A percentile compares a stretch with the other conserved stretches of the same genome.
phyloP scores from a whole-genome alignment of 2,329 filamentous ascomycete genomes.

The Fusarium subtropicale region DNA sequence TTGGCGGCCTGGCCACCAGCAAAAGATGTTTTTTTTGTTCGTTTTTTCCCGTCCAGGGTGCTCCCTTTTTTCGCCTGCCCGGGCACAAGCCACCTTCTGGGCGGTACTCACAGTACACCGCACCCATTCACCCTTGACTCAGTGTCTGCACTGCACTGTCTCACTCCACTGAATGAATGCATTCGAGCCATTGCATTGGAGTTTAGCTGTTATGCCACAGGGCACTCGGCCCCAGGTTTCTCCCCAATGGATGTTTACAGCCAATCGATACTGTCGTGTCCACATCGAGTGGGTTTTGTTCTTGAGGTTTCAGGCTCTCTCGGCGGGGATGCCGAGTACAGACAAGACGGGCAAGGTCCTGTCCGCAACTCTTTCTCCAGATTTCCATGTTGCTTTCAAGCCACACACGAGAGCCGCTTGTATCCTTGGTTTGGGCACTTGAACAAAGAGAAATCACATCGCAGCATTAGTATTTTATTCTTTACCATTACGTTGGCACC shows the following conservation, averaged over 20 bases:
- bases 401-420: conserved; percentile 2
- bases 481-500: not conserved
- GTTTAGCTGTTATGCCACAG: conserved; percentile 1
- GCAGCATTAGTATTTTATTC: not conserved
- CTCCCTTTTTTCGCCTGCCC: conserved; percentile 29
- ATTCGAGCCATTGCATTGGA: not conserved
- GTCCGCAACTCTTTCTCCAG: not conserved
- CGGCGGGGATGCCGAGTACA: conserved; percentile 9
- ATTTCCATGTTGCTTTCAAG: conserved; percentile 2
- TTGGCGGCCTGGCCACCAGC: conserved; percentile 35
- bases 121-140: conserved; percentile 36
- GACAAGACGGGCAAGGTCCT: not conserved
- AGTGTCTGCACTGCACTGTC: conserved; percentile 20
- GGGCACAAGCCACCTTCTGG: conserved; percentile 27
- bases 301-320: conserved; percentile 14
- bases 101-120: conserved; percentile 6
- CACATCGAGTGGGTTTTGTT: conserved; percentile 2
- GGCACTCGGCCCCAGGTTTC: conserved; percentile 13
- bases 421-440: not conserved
- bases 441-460: not conserved
- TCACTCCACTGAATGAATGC: conserved; percentile 16
- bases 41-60: conserved; percentile 23
- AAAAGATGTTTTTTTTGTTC: conserved; percentile 46
- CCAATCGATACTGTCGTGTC: conserved; percentile 7
- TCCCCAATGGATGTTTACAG: not conserved